Evolutionary conservation across 2,329 filamentous ascomycete species (phyloP).

Genomic region (Fusarium humuli): DNA sequence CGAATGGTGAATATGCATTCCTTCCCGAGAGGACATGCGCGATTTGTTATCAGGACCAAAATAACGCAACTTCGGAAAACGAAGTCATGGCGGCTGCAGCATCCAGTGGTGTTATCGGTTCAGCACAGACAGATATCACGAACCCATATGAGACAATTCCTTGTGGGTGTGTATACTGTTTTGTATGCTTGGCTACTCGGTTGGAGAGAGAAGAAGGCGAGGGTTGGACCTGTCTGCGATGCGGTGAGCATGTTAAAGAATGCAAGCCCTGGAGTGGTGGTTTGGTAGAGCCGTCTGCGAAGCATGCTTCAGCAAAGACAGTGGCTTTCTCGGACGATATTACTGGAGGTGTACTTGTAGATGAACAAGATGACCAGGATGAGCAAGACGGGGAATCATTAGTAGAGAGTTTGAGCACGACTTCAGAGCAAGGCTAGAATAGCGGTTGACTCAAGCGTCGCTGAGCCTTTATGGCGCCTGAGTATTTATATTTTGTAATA

Average conservation of each 20-base stretch:
- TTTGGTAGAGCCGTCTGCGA: constrained; percentile 72
- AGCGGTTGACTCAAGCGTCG: neutral
- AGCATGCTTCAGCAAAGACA: constrained; percentile 61
- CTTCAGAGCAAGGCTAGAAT: constrained; percentile 27
- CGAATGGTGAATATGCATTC: constrained; percentile 82
- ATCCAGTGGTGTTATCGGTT: constrained; percentile 84
- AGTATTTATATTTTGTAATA: constrained; percentile 31
- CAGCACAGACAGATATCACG: constrained; percentile 90
- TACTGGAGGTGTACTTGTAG: constrained; percentile 50
- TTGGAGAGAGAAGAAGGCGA: constrained; percentile 94
- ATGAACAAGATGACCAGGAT: constrained; percentile 45
- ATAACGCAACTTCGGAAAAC: constrained; percentile 75
- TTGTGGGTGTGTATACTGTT: constrained; percentile 95
- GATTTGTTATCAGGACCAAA: constrained; percentile 96
- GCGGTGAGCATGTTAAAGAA: constrained; percentile 83
- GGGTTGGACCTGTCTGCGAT: constrained; percentile 91
- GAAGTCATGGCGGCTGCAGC: constrained; percentile 79
- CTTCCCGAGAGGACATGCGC: constrained; percentile 94
- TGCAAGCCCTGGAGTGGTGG: constrained; percentile 94
- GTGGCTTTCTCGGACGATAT: constrained; percentile 73
- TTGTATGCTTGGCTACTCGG: constrained; percentile 90
- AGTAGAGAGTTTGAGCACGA: constrained; percentile 42
- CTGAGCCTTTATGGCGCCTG: neutral
- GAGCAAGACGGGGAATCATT: constrained; percentile 41
- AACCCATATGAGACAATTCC: constrained; percentile 94